Percentiles rank a stretch among this genome's conserved stretches.
Conservation (phyloP, 2,329 filamentous ascomycete genomes). For the Cladosporium sp. region DNA sequence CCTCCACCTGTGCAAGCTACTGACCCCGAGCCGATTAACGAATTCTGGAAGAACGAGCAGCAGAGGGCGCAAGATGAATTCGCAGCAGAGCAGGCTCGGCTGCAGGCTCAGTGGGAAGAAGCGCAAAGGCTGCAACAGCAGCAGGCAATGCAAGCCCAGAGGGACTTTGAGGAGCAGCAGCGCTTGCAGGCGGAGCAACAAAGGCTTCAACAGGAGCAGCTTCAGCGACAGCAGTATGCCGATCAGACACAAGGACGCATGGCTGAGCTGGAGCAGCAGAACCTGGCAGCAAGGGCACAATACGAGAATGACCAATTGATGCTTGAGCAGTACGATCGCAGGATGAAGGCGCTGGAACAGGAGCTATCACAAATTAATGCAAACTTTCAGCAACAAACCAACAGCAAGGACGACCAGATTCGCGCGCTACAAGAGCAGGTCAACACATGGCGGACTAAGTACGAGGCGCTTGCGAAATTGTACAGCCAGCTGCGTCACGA, state of each 20-base stretch:
- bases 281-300: conserved; percentile 88
- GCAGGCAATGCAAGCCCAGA: conserved; percentile 79
- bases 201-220: conserved; percentile 82
- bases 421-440: conserved; percentile 91
- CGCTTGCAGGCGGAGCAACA: conserved; percentile 84
- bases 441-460: conserved; percentile 96
- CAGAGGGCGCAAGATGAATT: conserved; percentile 91
- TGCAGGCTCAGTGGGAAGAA: conserved; percentile 84
- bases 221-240: conserved; percentile 83
- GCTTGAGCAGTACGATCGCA: conserved; percentile 91
- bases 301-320: conserved; percentile 97
- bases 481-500: conserved; percentile 96
- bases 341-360: conserved; percentile 87
- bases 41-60: conserved; percentile 96
- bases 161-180: conserved; percentile 96
- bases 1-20: conserved; percentile 66
- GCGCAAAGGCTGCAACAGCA: conserved; percentile 80
- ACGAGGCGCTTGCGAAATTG: conserved; percentile 92
- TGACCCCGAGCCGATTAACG: conserved; percentile 91
- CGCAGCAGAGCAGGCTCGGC: conserved; percentile 84
- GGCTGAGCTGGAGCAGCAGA: conserved; percentile 92
- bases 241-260: conserved; percentile 95
- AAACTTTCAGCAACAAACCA: conserved; percentile 80
- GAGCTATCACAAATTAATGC: conserved; percentile 80
- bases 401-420: conserved; percentile 93